Evolutionary conservation across 2,329 filamentous ascomycete genomes (phyloP).

Genomic region (Ceratocystis harringtonii): DNA sequence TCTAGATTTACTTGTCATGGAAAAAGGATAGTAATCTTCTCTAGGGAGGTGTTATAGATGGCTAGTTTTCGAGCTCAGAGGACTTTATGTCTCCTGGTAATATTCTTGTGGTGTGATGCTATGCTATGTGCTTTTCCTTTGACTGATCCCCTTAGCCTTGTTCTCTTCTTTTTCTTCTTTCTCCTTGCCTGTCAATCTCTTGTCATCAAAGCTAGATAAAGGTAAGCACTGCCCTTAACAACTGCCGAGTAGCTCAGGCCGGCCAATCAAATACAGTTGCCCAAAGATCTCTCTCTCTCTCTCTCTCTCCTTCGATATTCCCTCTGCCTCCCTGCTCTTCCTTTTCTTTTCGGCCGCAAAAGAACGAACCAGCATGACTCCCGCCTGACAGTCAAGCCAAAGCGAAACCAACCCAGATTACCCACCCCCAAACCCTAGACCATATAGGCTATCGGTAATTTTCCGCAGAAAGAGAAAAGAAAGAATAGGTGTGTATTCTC

Average conservation of each 20-base stretch:
- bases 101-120: no score
- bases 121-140: no score
- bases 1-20: no score
- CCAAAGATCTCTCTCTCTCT: background rate
- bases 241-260: background rate
- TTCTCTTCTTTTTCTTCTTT: background rate
- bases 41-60: no score
- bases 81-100: no score
- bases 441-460: background rate
- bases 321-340: background rate
- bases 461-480: background rate
- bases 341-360: background rate
- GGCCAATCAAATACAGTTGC: background rate
- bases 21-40: no score
- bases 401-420: background rate
- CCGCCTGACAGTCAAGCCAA: conserved; percentile 2
- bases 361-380: background rate
- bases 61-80: no score
- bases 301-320: background rate
- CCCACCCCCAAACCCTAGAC: background rate
- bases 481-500: background rate
- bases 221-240: background rate
- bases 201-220: background rate
- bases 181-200: background rate
- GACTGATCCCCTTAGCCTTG: background rate